Conservation (phyloP, 305 asterid species). For the Fraxinus platypoda region DNA sequence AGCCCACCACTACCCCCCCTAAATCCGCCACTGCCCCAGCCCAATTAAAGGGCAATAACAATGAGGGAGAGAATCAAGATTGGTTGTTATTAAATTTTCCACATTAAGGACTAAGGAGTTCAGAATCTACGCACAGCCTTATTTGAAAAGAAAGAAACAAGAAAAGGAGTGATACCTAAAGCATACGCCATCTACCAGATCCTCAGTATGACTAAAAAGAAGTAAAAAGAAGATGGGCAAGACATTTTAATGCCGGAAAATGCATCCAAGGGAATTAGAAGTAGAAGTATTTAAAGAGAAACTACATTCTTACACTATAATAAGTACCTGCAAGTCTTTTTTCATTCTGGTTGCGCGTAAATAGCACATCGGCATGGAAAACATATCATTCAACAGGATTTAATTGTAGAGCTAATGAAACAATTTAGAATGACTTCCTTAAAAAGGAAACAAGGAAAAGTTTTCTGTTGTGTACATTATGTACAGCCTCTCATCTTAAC, state of each 20-base stretch:
- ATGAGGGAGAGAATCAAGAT: conserved; percentile 19
- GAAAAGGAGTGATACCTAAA: neutral
- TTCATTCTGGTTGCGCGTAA: neutral
- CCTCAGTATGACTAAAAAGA: conserved; percentile 14
- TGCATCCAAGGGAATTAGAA: neutral
- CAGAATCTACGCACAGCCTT: conserved; percentile 3
- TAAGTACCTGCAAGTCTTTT: conserved; percentile 16
- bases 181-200: conserved; percentile 10
- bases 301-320: conserved; percentile 4
- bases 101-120: conserved; percentile 8
- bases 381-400: neutral
- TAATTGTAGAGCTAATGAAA: neutral
- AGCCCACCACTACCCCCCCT: neutral
- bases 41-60: conserved; percentile 17
- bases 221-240: neutral
- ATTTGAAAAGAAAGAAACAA: conserved; percentile 3
- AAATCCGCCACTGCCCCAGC: neutral
- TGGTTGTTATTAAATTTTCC: conserved; percentile 12
- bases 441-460: conserved; percentile 1
- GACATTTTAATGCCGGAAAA: conserved; percentile 8
- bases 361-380: conserved; percentile 10
- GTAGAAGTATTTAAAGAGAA: conserved; percentile 4
- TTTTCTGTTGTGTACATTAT: neutral
- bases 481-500: conserved; percentile 9
- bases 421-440: conserved; percentile 11